Base-by-base conservation (phyloP, 768 basidiomycete species). In the Cantharellus anzutake region DNA sequence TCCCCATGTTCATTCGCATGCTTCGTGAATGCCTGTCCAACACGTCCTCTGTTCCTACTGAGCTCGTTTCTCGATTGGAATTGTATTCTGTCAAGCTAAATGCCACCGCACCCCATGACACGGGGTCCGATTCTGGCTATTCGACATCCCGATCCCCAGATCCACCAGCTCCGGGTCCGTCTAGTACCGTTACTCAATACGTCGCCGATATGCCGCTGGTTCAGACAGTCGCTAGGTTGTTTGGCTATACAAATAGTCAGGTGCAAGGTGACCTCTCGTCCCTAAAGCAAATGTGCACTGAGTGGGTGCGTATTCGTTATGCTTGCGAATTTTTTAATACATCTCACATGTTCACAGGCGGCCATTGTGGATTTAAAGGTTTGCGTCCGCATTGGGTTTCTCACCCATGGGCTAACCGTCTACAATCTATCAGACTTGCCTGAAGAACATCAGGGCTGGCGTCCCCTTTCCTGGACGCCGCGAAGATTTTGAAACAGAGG, bases 361-460 rank as follows among this genome's bases (percentile, higher is more conserved):
- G 91, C 91, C 0, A 71, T 96, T 60, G 76, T 76, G 51, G 91
- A 96, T 68, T 75, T 94, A 60, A 96, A 93, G 79, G 89, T 29
- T 29, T 29, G 20, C 20, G 20, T 29, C 84, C 67, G 20, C 20
- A 29, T 29, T 29, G 20, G 20, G 20, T 29, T 29, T 29, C 20
- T 29, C 20, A 29, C 20, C 20, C 44, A 48, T 11, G 44, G 20
- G 14, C 44, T 48, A 48, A 11, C 20, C 20, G 44, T 29, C 20
- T 29, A 29, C 20, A 29, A 29, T 29, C 20, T 29, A 5, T 42
- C 38, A 92, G 86, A 86, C 85, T 41, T 92, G 86, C 67, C 73
- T 97, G 59, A 94, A 94, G 73, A 87, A 90, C 63, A 85, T 97
- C 67, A 87, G 84, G 59, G 83, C 85, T 11, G 85, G 88, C 35